Base-by-base conservation (phyloP, 345 rosid genomes). In the Tarenaya hassleriana region DNA sequence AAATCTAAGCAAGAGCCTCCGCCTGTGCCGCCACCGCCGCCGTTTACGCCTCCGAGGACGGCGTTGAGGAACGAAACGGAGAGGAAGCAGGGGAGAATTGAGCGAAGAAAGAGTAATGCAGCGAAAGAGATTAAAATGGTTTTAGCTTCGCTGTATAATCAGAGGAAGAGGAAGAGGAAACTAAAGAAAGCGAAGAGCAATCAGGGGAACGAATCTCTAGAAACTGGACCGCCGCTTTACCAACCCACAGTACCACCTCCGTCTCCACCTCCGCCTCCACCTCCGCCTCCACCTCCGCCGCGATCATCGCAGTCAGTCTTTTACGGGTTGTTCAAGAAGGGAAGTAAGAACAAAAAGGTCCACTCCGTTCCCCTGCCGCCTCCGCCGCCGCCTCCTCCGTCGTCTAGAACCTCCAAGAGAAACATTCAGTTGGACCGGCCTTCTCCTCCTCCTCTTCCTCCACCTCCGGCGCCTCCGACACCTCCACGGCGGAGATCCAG, bases 101-200 rank as follows among this genome's bases (percentile, higher is more conserved):
- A 75, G 58, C 75, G 95, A 45, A 78, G 77, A 66, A 85, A 67
- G 58, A 82, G 76, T 37, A 82, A 68, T 58, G 79, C 95, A 12
- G 79, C 84, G 1, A 76, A 69, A 72, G 97, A 88, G 77, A 70
- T 88, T 41, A 81, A 74, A 73, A 74, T 68, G 86, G 92, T 63
- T 10, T 62, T 88, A 1, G 72, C 83, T 47, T 75, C 95, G 11
- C 56, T 84, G 20, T 63, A 73, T 33, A 69, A 76, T 55, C 82
- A 76, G 59, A 72, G 77, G 35, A 85, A 78, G 65, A 69, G 58
- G 64, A 85, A 77, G 80, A 80, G 61, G 76, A 88, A 82, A 42
- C 79, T 40, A 45, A 55, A 62, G 41, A 80, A 66, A 61, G 50
- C 67, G 31, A 64, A 61, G 61, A 76, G 58, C 24, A 66, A 52